Evolutionary conservation across 495 filamentous ascomycete species (phyloP).

Genomic region (Lophiotrema nucula): DNA sequence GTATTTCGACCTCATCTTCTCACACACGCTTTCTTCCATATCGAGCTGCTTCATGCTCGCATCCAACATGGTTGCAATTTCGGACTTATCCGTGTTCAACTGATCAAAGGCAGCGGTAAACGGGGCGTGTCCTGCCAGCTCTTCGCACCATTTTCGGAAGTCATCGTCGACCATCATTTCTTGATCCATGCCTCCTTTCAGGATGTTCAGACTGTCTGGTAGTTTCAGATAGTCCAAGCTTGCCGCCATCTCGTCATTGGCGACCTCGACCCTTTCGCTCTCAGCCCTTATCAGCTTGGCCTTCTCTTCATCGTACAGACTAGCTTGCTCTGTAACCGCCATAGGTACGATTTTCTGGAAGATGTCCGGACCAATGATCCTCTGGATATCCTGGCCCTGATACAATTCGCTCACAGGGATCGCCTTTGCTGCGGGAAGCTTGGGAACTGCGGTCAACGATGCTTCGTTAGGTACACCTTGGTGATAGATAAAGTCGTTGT

Average conservation of each 20-base stretch:
- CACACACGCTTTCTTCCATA: constrained; percentile 95
- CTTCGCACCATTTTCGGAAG: constrained; percentile 89
- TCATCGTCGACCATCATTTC: constrained; percentile 82
- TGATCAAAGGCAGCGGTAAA: constrained; percentile 72
- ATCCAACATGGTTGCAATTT: constrained; percentile 68
- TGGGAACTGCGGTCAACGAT: constrained; percentile 74
- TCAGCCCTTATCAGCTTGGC: constrained; percentile 93
- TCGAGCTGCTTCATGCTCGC: constrained; percentile 82
- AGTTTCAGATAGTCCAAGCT: constrained; percentile 92
- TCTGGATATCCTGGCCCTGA: constrained; percentile 92
- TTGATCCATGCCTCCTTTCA: constrained; percentile 92
- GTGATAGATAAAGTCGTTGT: constrained; percentile 99
- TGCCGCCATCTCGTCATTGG: constrained; percentile 92
- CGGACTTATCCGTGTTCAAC: constrained; percentile 72
- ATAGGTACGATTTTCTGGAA: constrained; percentile 96
- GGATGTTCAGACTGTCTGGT: constrained; percentile 80
- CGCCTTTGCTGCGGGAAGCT: constrained; percentile 94
- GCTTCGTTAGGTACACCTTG: constrained; percentile 85
- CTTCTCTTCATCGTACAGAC: constrained; percentile 97
- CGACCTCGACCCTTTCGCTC: constrained; percentile 84
- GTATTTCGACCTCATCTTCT: constrained; percentile 99
- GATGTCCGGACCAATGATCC: constrained; percentile 94
- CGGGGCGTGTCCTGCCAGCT: constrained; percentile 80
- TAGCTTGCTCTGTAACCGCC: constrained; percentile 93
- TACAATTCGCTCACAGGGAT: constrained; percentile 97